phyloP scores from a whole-genome alignment of 1,284 basidiomycete species.

The Pholiota adiposa region DNA sequence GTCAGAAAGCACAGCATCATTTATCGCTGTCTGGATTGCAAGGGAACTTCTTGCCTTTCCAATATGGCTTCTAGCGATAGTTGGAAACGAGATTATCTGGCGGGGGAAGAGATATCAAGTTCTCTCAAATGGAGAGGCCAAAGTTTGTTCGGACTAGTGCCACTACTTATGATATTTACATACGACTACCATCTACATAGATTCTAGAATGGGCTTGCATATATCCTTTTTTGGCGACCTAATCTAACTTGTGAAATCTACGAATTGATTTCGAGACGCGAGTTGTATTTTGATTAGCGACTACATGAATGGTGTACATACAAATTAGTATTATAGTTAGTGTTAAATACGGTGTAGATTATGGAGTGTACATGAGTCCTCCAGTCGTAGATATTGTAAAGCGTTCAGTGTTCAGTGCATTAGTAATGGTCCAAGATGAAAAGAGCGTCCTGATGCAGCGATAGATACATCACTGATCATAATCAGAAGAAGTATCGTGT shows the following conservation, averaged over 20 bases:
- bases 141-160: constrained; percentile 17
- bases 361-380: constrained; percentile 6
- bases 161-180: background rate
- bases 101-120: constrained; percentile 74
- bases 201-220: too few relatives aligned
- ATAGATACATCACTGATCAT: constrained; percentile 13
- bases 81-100: constrained; percentile 84
- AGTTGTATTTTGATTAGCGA: background rate
- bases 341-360: constrained; percentile 1
- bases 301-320: constrained; percentile 4
- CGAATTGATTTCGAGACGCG: too few relatives aligned
- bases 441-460: constrained; percentile 5
- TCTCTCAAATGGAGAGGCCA: constrained; percentile 66
- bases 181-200: background rate
- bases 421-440: background rate
- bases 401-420: constrained; percentile 1
- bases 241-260: too few relatives aligned
- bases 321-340: constrained; percentile 8
- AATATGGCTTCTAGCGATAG: constrained; percentile 81
- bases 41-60: constrained; percentile 85
- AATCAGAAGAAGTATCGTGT: constrained; percentile 13
- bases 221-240: too few relatives aligned
- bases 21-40: constrained; percentile 76
- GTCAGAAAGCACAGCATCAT: constrained; percentile 52
- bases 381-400: constrained; percentile 11